Evolutionary conservation across 2,329 filamentous ascomycete genomes (phyloP), one percentile per base, ranked within the genome.

Genomic region (Ceratocystis cubensis): DNA sequence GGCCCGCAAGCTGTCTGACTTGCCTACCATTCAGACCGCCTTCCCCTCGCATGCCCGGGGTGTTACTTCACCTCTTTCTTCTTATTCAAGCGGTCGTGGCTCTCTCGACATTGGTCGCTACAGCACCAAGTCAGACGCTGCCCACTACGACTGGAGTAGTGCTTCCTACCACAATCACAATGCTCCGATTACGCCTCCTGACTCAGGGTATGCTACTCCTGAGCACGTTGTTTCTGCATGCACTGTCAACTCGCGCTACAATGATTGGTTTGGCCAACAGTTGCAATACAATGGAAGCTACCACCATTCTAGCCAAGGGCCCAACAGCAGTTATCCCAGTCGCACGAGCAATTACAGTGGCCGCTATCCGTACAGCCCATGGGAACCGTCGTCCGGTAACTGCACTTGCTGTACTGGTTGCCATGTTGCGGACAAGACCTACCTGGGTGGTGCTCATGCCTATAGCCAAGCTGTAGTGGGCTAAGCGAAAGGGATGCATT

Each of bases 141-240:
- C 59, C 30, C 20, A 44, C 17, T 64, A 65, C 41, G 70, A 68
- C 37, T 71, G 70, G 70, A 53, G 57, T 13, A 48, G 41, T 17
- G 46, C 61, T 15, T 57, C 61, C 68, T 69, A 66, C 66, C 67
- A 69, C 63, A 65, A 50, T 4, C 65, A 44, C 50, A 56, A 74
- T 13, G 78, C 78, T 61, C 81, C 81, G 5, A 74, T 84, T 66
- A 84, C 83, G 0, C 83, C 83, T 1, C 83, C 83, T 0, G 83
- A 85, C 69, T 85, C 83, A 22, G 83, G 83, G 5, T 85, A 85
- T 66, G 82, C 82, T 56, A 85, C 82, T 0, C 83, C 83, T 3
- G 82, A 85, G 70, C 83, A 84, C 69, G 75, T 78, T 62, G 79
- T 80, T 73, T 84, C 82, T 53, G 80, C 82, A 3, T 77, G 81